phyloP scores from a whole-genome alignment of 2,329 filamentous ascomycete genomes.

The Alternaria angustiovoidea region DNA sequence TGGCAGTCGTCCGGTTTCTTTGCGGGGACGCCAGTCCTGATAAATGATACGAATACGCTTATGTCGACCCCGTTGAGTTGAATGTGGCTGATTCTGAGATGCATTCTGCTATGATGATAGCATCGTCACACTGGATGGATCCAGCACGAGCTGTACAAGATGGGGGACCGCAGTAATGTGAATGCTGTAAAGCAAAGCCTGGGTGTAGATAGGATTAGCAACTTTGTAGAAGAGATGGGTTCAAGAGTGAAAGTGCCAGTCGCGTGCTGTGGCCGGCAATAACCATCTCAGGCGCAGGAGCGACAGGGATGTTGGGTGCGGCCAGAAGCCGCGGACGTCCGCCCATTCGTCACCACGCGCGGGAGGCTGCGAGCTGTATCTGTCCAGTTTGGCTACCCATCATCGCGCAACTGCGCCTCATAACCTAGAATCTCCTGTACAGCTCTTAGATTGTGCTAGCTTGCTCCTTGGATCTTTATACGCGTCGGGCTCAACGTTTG shows the following conservation, averaged over 20 bases:
- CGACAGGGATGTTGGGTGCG: constrained; percentile 12
- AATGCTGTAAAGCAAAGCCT: no score
- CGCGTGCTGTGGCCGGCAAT: neutral
- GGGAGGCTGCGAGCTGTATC: constrained; percentile 17
- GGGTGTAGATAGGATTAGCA: no score
- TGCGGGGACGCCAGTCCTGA: no score
- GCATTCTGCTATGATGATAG: no score
- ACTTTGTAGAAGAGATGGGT: no score
- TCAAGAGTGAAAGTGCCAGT: neutral
- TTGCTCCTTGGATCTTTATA: neutral
- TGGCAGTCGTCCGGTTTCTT: no score
- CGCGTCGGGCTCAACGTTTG: neutral
- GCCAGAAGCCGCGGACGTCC: constrained; percentile 17
- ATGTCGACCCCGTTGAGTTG: no score
- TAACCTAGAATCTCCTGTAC: neutral
- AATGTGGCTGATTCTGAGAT: no score
- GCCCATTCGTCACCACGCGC: constrained; percentile 21
- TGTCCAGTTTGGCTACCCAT: constrained; percentile 11
- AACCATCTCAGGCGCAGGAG: neutral
- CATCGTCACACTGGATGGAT: no score
- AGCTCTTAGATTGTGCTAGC: neutral
- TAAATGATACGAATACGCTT: no score
- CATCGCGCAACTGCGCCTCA: constrained; percentile 8
- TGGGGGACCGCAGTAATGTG: no score
- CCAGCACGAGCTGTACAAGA: no score